phyloP scores from a whole-genome alignment of 2,329 filamentous ascomycete genomes.

The Cladorrhinum sp. region DNA sequence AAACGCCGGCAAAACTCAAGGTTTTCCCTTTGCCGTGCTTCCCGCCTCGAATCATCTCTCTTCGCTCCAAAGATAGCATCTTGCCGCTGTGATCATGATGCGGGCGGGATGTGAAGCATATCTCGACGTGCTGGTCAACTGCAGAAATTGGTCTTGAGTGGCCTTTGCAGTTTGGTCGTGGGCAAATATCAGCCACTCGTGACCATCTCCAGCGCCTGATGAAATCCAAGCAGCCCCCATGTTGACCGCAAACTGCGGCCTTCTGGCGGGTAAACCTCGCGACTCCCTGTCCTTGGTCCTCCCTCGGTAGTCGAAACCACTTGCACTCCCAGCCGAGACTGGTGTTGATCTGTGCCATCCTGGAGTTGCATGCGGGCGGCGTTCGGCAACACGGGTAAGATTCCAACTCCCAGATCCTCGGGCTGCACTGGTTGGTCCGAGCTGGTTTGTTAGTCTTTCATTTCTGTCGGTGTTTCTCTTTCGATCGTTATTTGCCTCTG shows the following conservation, averaged over 20 bases:
- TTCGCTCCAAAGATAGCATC: not conserved
- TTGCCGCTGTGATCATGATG: not conserved
- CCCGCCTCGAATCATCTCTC: not conserved
- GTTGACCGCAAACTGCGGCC: slow-evolving; percentile 2
- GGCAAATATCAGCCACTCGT: not conserved
- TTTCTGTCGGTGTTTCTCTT: not conserved
- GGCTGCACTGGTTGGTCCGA: not conserved
- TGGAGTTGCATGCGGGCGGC: not conserved
- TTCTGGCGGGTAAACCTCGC: not conserved
- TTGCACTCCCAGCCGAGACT: not conserved
- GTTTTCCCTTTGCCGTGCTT: not conserved
- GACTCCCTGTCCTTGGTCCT: not conserved
- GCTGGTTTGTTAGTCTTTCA: not conserved
- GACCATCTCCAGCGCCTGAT: slow-evolving; percentile 4
- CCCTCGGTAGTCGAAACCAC: slow-evolving; percentile 6
- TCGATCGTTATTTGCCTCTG: not conserved
- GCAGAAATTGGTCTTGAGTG: not conserved
- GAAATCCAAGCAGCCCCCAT: slow-evolving; percentile 1
- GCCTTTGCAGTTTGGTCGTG: not conserved
- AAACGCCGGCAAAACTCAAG: slow-evolving; percentile 13
- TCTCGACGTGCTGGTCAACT: not conserved
- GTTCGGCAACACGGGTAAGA: not conserved
- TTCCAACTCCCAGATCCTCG: not conserved
- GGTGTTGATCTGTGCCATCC: too few relatives aligned
- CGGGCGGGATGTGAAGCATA: not conserved